Base-by-base conservation (phyloP, 345 rosid species). In the Eucalyptus virginea region DNA sequence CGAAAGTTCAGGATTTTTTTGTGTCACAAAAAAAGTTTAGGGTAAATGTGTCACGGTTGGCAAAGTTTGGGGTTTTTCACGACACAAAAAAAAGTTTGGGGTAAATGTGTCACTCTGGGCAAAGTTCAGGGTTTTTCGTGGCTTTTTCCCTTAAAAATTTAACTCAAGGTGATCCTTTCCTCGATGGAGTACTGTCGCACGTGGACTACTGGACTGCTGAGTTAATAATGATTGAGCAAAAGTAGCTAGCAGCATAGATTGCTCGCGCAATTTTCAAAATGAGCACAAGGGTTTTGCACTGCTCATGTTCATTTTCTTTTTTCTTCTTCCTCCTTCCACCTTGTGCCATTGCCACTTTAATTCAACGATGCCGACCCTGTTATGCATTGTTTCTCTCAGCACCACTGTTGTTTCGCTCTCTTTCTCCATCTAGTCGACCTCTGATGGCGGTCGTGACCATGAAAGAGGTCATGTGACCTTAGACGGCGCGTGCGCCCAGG, bases 401-500 rank as follows among this genome's bases (percentile, higher is more conserved):
- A 3, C 24, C 7, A 13, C 11, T 0, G 4, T 19, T 5, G 42
- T 16, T n/a, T 18, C 2, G 21, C 81, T 34, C 81, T 34, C 81
- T 69, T 37, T 19, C 28, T 72, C 15, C 3, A 4, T 37, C 44
- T 18, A 6, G 44, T 18, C 45, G 5, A 37, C 45, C 81, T 34
- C 81, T 18, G 0, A 8, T 34, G 81, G 37, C 1, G 44, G 81
- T 34, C 4, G 12, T 18, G 81, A 69, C 42, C 81, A 50, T 50
- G 52, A 50, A 50, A 50, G 52, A 50, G 52, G 52, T 50, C 52
- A 0, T 50, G 12, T 34, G 81, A 69, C 42, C 81, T 34, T 37
- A 69, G 44, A 37, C 0, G 24, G 81, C 17, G 42, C 1, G 5
- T 5, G 21, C 19, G 40, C 58, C 11, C 26, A 0, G 1, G 11